phyloP scores from a whole-genome alignment of 345 rosid genomes.

The Eucalyptus dawsonii region DNA sequence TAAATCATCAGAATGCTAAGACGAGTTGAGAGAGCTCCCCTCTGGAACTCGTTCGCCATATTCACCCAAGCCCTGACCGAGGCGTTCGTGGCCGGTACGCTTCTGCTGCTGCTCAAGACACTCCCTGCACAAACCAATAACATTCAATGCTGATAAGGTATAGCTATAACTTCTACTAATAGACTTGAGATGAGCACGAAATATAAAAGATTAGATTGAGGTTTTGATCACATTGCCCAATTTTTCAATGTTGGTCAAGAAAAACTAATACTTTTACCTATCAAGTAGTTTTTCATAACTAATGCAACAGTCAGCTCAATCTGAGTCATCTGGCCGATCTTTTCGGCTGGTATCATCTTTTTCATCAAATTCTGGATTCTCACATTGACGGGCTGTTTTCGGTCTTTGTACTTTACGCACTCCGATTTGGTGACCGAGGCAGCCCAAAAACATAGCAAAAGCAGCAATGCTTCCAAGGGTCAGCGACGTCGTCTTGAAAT shows the following conservation, averaged over 20 bases:
- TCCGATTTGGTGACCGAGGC: conserved; percentile 1
- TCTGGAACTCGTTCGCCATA: conserved; percentile 60
- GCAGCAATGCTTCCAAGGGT: not conserved
- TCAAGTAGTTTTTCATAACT: conserved; percentile 48
- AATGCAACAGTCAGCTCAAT: conserved; percentile 69
- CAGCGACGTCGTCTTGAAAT: not conserved
- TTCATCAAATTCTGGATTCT: conserved; percentile 59
- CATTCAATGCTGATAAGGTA: not conserved
- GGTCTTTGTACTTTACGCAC: conserved; percentile 50
- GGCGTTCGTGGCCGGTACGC: conserved; percentile 50
- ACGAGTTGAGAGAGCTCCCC: conserved; percentile 48
- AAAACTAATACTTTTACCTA: not conserved
- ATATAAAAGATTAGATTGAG: not conserved
- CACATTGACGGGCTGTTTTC: conserved; percentile 29
- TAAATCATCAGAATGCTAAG: conserved; percentile 79
- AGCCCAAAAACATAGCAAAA: conserved; percentile 18
- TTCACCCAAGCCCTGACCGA: conserved; percentile 52
- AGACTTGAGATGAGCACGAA: not conserved
- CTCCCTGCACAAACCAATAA: conserved; percentile 39
- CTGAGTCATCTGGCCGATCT: conserved; percentile 89
- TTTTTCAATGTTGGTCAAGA: not conserved
- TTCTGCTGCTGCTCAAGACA: conserved; percentile 85
- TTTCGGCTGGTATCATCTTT: conserved; percentile 71
- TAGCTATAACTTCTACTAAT: not conserved
- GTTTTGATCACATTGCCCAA: not conserved